Evolutionary conservation across 2,329 filamentous ascomycete species (phyloP).

Genomic region (Paraphaeosphaeria minitans): DNA sequence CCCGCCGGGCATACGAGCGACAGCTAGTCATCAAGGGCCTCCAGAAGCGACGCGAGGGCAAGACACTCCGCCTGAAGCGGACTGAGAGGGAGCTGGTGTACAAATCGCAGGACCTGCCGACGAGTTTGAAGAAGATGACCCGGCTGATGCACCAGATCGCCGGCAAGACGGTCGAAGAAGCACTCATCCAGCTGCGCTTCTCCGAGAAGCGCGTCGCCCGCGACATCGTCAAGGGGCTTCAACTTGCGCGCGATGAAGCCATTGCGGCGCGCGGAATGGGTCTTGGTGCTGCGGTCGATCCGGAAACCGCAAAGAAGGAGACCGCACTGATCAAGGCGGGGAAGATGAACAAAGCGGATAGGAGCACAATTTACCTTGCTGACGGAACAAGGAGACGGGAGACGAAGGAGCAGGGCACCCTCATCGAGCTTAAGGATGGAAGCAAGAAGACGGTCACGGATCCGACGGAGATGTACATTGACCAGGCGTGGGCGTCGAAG

Average conservation of each 20-base stretch:
- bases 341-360: slow-evolving; percentile 8
- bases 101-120: slow-evolving; percentile 77
- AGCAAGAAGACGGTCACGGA: slow-evolving; percentile 73
- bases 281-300: slow-evolving; percentile 51
- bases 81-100: slow-evolving; percentile 63
- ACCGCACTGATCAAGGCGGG: slow-evolving; percentile 9
- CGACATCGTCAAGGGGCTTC: slow-evolving; percentile 78
- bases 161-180: slow-evolving; percentile 92
- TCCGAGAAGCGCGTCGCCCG: slow-evolving; percentile 89
- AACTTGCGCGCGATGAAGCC: slow-evolving; percentile 81
- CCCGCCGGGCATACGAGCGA: slow-evolving; percentile 76
- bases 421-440: slow-evolving; percentile 76
- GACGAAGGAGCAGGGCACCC: slow-evolving; percentile 48
- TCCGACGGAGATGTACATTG: slow-evolving; percentile 83
- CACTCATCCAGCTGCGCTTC: slow-evolving; percentile 92
- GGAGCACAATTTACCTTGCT: slow-evolving; percentile 6
- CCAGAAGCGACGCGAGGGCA: slow-evolving; percentile 67
- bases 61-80: slow-evolving; percentile 69
- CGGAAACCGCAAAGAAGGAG: slow-evolving; percentile 22
- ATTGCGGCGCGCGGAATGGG: slow-evolving; percentile 86
- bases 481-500: slow-evolving; percentile 89
- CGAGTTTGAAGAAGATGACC: slow-evolving; percentile 88
- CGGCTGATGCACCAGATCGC: slow-evolving; percentile 85
- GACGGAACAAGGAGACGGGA: slow-evolving; percentile 17
- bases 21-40: slow-evolving; percentile 83